Evolutionary conservation across 495 filamentous ascomycete species (phyloP).

Genomic region (Penicillium flavigenum): DNA sequence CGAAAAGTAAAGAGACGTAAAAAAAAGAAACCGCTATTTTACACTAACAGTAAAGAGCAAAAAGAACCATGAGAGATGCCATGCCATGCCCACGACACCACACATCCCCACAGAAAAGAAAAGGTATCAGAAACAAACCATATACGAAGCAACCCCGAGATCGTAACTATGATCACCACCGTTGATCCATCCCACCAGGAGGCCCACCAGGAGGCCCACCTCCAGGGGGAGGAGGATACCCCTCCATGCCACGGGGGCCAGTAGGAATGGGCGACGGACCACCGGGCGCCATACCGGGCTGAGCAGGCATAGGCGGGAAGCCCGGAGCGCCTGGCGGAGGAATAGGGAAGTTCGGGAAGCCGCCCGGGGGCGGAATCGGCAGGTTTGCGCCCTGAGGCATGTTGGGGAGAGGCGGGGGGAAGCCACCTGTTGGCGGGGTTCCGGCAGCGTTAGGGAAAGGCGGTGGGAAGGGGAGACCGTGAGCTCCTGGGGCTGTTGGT

Average conservation of each 20-base stretch:
- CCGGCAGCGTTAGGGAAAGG: conserved; percentile 45
- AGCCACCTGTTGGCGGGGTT: conserved; percentile 33
- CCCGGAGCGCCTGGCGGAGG: conserved; percentile 37
- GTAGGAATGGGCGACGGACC: conserved; percentile 21
- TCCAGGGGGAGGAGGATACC: conserved; percentile 31
- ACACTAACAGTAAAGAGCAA: conserved; percentile 20
- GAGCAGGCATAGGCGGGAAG: conserved; percentile 28
- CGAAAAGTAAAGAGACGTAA: conserved; percentile 7
- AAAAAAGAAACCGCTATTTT: conserved; percentile 27
- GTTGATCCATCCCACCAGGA: conserved; percentile 25
- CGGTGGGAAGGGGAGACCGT: conserved; percentile 66
- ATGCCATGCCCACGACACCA: not conserved
- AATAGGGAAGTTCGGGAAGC: conserved; percentile 55
- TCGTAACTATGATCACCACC: conserved; percentile 22
- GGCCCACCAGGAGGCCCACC: conserved; percentile 24
- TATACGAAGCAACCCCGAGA: not conserved
- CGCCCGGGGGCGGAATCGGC: conserved; percentile 63
- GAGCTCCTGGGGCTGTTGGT: conserved; percentile 53
- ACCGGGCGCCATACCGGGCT: conserved; percentile 19
- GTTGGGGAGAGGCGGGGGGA: conserved; percentile 26
- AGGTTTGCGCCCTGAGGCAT: conserved; percentile 43
- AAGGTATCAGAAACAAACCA: conserved; percentile 16
- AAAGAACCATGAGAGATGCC: conserved; percentile 1
- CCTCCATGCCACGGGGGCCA: conserved; percentile 37
- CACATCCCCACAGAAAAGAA: conserved; percentile 9